A percentile compares a stretch with the other conserved stretches of the same genome.
phyloP scores from a whole-genome alignment of 2,329 filamentous ascomycete species.

The Fusarium napiforme region DNA sequence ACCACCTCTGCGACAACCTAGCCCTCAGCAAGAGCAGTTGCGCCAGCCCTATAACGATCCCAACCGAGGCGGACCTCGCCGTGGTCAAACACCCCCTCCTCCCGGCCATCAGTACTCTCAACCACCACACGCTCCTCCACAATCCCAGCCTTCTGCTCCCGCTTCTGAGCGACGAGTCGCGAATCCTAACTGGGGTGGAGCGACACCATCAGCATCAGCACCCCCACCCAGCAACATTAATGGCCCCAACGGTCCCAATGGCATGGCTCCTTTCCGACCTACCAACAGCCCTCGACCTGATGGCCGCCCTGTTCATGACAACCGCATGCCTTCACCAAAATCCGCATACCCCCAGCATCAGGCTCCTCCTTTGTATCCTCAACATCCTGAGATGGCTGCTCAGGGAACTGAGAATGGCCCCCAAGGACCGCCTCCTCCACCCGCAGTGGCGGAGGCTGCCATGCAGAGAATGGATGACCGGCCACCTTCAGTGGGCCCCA shows the following conservation, averaged over 20 bases:
- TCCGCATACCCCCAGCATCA: conserved; percentile 85
- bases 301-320: conserved; percentile 83
- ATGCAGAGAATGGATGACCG: conserved; percentile 72
- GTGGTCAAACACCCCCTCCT: conserved; percentile 57
- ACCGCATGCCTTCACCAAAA: conserved; percentile 90
- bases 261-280: conserved; percentile 75
- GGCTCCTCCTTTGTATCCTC: conserved; percentile 67
- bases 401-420: conserved; percentile 67
- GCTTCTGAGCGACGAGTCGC: conserved; percentile 63
- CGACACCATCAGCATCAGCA: conserved; percentile 57
- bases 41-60: conserved; percentile 69
- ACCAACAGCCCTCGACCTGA: conserved; percentile 85
- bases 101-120: conserved; percentile 60
- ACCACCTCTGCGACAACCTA: conserved; percentile 77
- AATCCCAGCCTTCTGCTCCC: conserved; percentile 60
- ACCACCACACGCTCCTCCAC: conserved; percentile 63
- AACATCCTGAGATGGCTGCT: conserved; percentile 72
- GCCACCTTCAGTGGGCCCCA: conserved; percentile 82
- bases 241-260: conserved; percentile 54
- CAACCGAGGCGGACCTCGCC: conserved; percentile 52
- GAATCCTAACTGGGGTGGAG: conserved; percentile 70
- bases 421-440: conserved; percentile 63
- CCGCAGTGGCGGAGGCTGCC: conserved; percentile 71
- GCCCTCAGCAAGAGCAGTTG: conserved; percentile 75
- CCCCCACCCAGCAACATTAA: conserved; percentile 53